Evolutionary conservation across 352 stramenopile species (phyloP).

Genomic region (Thraustotheca clavata): DNA sequence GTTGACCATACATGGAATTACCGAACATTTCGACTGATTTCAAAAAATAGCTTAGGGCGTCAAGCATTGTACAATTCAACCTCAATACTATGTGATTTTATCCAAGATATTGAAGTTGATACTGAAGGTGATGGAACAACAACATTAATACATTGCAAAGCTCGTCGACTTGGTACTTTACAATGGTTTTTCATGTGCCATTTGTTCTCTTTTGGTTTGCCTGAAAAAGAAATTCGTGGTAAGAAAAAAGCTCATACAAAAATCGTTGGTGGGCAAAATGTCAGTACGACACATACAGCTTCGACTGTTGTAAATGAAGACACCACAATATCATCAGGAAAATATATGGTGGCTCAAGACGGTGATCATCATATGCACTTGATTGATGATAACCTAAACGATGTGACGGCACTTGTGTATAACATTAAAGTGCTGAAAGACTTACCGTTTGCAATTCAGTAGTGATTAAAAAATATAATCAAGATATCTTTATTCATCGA

Average conservation of each 20-base stretch:
- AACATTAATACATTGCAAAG: neutral
- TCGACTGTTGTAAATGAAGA: neutral
- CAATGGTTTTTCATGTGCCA: slow-evolving; percentile 21
- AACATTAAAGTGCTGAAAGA: slow-evolving; percentile 16
- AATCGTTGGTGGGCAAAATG: too few species aligned
- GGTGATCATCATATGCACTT: slow-evolving; percentile 5
- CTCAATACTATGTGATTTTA: neutral
- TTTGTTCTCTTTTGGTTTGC: slow-evolving; percentile 1
- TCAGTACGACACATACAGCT: too few species aligned
- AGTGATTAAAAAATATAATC: neutral
- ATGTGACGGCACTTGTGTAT: slow-evolving; percentile 14
- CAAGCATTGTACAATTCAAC: slow-evolving; percentile 15
- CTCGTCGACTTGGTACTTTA: slow-evolving; percentile 4
- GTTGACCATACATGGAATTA: neutral
- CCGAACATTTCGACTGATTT: neutral
- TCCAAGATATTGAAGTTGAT: neutral
- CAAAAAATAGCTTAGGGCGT: neutral
- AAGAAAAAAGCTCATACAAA: neutral
- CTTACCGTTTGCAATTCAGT: slow-evolving; percentile 3
- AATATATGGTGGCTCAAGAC: slow-evolving; percentile 7
- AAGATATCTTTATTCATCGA: too few species aligned
- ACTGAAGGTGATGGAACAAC: neutral
- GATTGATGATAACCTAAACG: neutral
- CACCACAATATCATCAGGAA: neutral
- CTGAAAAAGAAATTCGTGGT: slow-evolving; percentile 7